Evolutionary conservation across 1,284 basidiomycete genomes (phyloP), one percentile per base, ranked within the genome.

Genomic region (Fistulinella cinereoalba): DNA sequence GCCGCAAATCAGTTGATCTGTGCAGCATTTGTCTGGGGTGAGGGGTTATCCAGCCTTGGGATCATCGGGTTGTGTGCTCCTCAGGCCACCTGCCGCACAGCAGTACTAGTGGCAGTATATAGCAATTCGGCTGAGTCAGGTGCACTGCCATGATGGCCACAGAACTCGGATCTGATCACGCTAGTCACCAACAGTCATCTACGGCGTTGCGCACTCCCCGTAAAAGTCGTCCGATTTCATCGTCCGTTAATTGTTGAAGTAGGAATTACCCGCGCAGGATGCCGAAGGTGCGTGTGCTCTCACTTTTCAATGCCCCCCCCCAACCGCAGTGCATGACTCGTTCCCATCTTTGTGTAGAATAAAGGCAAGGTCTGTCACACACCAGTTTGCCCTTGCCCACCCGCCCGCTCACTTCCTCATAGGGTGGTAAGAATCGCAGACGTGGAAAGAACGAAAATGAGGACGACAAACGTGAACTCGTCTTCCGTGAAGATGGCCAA

Each of bases 391-490:
- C 29, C 19, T 11, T 34, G 33, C 23, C 41, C n/a, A 15, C 16
- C 32, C 42, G 34, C 21, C 7, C 47, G 58, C 39, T 57, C 43
- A 16, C 42, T 16, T 15, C 22, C 23, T 47, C 38, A 56, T 57
- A 99, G 92, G 96, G 97, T 69, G 97, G 97, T 56, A 99, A 99
- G 80, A 99, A 99, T 76, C 85, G 97, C 73, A 83, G 96, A 80
- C 83, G 96, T 75, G 96, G 96, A 82, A 99, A 99, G 85, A 98
- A 98, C 75, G 96, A 99, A 74, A 96, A 94, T 72, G 93, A 97
- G 55, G 89, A 90, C 56, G 93, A 97, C 75, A 99, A 98, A 80
- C 89, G 97, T 62, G 97, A 99, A 71, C 83, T 99, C 41, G 93
- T 98, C 41, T 98, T 99, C 81, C 91, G 93, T 65, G 96, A 99